phyloP scores from a whole-genome alignment of 495 filamentous ascomycete species.

The Cryomyces minteri region DNA sequence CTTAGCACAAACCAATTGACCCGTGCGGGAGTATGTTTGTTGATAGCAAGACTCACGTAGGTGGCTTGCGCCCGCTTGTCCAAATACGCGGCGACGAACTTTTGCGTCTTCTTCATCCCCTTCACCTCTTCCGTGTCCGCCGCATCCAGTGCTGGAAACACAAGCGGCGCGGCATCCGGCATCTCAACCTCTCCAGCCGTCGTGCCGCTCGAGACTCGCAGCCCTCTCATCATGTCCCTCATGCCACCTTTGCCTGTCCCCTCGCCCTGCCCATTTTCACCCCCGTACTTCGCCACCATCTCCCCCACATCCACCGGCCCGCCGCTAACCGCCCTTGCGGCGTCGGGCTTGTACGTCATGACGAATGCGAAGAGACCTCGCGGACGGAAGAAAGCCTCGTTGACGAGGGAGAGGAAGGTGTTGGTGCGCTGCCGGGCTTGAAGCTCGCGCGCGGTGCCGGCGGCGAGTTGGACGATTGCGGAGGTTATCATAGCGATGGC shows the following conservation, averaged over 20 bases:
- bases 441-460: conserved; percentile 17
- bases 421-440: conserved; percentile 26
- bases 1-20: too few species aligned
- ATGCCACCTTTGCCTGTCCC: conserved; percentile 1
- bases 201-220: conserved; percentile 21
- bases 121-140: conserved; percentile 15
- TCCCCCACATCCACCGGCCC: conserved; percentile 16
- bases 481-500: conserved; percentile 27
- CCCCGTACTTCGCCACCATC: conserved; percentile 12
- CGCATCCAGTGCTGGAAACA: conserved; percentile 34
- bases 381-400: conserved; percentile 37
- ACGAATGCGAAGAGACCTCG: conserved; percentile 40
- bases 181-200: conserved; percentile 29
- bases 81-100: conserved; percentile 32
- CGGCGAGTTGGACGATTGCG: conserved; percentile 24
- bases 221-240: conserved; percentile 17
- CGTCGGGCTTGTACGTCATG: conserved; percentile 37
- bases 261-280: neutral
- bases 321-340: conserved; percentile 7
- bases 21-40: too few species aligned
- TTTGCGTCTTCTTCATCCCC: conserved; percentile 18
- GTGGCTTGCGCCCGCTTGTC: conserved; percentile 31
- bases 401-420: conserved; percentile 35
- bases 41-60: conserved; percentile 19
- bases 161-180: conserved; percentile 32